Evolutionary conservation across 805 yeast genomes (phyloP), one percentile per base, ranked within the genome.

Genomic region (Myxozyma vanderwaltii): DNA sequence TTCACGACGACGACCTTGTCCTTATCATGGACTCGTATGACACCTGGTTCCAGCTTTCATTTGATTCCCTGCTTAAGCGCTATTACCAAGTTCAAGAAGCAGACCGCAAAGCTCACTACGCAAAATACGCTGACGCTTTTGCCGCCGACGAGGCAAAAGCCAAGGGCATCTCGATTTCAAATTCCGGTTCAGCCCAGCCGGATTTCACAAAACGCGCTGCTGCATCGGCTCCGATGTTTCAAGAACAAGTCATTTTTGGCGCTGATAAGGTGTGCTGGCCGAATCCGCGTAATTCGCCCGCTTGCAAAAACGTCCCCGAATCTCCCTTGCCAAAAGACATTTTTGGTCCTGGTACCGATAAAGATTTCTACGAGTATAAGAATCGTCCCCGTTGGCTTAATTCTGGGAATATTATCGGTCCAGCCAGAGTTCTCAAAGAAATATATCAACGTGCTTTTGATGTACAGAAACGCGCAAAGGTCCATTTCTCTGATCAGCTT

Each of bases 261-360:
- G 66, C 51, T 26, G 66, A 63, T 57, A 63, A 63, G 39, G n/a
- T 51, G n/a, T 63, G 66, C 57, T 63, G 66, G 66, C 66, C 66
- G 2, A 63, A 63, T 41, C 40, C 54, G 41, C 44, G 21, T 6
- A 31, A 38, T 13, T 56, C 62, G 29, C 45, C 56, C 3, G 66
- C 66, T 4, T 63, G 66, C 50, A 48, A 38, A 21, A 56, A 61
- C 35, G 62, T 54, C 12, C 66, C 66, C 5, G 19, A 29, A 31
- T 61, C 65, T 1, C 53, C 56, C 6, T 40, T 61, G 17, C 59
- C 62, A 10, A 21, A 27, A 2, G 54, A 54, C 43, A 44, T 63
- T 15, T 63, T 52, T 43, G 66, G 66, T 4, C 56, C 61, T 5
- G 62, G 48, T 12, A 63, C 66, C 0, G 66, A 63, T 47, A 19